Conservation (phyloP, 2,329 filamentous ascomycete species). For the Hypomyces rosellus region DNA sequence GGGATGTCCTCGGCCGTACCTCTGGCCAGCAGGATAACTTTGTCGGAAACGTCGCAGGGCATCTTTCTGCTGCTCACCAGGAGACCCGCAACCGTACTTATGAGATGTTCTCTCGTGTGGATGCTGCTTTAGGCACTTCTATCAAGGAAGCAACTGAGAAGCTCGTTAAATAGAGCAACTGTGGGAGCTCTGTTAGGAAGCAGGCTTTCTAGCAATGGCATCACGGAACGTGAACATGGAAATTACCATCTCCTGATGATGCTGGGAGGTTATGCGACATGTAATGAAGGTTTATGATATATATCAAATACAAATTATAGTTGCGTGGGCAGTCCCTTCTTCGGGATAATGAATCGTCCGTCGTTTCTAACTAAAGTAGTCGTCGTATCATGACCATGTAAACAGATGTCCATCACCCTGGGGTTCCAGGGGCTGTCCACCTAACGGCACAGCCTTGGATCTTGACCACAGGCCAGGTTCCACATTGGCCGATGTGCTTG, state of each 20-base stretch:
- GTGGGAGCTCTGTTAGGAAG: neutral
- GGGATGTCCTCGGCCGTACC: slow-evolving; percentile 41
- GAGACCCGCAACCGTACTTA: slow-evolving; percentile 53
- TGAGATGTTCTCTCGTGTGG: slow-evolving; percentile 54
- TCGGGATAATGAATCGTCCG: too few species aligned
- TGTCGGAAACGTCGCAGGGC: slow-evolving; percentile 51
- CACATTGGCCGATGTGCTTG: too few species aligned
- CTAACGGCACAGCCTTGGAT: too few species aligned
- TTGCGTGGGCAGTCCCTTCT: too few species aligned
- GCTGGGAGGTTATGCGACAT: too few species aligned
- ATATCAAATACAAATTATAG: too few species aligned
- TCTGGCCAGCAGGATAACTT: slow-evolving; percentile 56
- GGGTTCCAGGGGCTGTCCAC: too few species aligned
- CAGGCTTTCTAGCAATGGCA: neutral
- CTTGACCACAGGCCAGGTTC: too few species aligned
- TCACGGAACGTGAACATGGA: neutral
- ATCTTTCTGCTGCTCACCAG: slow-evolving; percentile 47
- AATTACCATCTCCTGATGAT: neutral
- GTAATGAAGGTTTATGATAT: too few species aligned
- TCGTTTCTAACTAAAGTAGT: too few species aligned
- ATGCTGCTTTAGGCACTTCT: slow-evolving; percentile 43
- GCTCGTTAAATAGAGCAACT: slow-evolving; percentile 20
- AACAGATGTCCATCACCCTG: too few species aligned
- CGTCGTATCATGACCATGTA: too few species aligned
- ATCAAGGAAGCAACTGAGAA: slow-evolving; percentile 50